These are phyloP conservation scores for Haberlea rhodopensis DNA, from an alignment of 257 asterid genomes.

Conservation along the genomic window DNA sequence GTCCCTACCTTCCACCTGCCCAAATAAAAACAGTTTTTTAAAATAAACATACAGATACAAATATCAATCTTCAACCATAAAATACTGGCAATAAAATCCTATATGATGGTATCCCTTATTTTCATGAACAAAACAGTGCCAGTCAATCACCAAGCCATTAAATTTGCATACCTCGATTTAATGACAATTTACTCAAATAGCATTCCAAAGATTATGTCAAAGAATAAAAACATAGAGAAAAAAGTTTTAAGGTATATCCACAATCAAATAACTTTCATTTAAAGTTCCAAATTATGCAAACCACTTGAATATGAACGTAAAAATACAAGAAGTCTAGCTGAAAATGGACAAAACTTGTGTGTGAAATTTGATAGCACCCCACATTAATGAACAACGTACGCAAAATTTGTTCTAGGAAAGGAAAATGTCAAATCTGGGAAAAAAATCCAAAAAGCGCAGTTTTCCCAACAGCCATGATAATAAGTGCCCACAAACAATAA, in stretches of 20 bases:
- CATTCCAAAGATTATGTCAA: too few relatives aligned
- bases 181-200: too few relatives aligned
- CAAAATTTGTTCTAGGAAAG: neutral
- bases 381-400: constrained; percentile 7
- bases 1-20: constrained; percentile 87
- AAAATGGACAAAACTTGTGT: constrained; percentile 15
- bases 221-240: too few relatives aligned
- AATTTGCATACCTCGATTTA: too few relatives aligned
- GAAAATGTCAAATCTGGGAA: neutral
- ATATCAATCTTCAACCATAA: neutral
- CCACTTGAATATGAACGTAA: too few relatives aligned
- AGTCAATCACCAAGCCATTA: too few relatives aligned
- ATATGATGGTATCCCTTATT: too few relatives aligned
- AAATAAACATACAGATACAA: neutral
- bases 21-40: constrained; percentile 24
- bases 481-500: neutral
- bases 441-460: constrained; percentile 1
- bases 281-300: too few relatives aligned
- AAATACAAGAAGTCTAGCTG: too few relatives aligned
- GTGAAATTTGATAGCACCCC: constrained; percentile 6
- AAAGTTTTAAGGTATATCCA: too few relatives aligned
- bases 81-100: neutral
- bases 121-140: too few relatives aligned
- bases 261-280: too few relatives aligned
- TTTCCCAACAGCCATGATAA: neutral